These are phyloP conservation scores for Hypoxylon lenormandii DNA, from an alignment of 495 filamentous ascomycete genomes.

Conservation along the genomic window DNA sequence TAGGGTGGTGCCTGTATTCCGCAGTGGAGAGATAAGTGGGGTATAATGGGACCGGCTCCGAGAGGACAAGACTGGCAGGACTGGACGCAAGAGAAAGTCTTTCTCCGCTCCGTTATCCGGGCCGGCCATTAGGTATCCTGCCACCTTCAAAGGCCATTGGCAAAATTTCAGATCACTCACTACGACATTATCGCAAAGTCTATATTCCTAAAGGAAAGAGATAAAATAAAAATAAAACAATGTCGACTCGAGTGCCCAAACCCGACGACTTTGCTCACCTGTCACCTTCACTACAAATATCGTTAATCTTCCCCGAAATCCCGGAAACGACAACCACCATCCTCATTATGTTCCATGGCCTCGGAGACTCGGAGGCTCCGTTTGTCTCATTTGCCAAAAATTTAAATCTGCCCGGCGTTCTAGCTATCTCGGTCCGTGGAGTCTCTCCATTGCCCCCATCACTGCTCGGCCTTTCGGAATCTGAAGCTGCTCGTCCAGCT, in stretches of 20 bases:
- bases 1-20: too few species aligned
- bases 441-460: slow-evolving; percentile 78
- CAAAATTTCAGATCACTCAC: too few species aligned
- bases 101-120: too few species aligned
- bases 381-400: slow-evolving; percentile 79
- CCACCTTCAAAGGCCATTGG: too few species aligned
- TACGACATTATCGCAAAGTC: too few species aligned
- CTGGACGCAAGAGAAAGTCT: too few species aligned
- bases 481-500: slow-evolving; percentile 19
- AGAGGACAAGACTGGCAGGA: too few species aligned
- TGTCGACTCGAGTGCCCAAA: slow-evolving; percentile 57
- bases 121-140: too few species aligned
- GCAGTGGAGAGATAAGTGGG: too few species aligned
- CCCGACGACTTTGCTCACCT: slow-evolving; percentile 53
- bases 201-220: too few species aligned
- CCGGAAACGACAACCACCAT: slow-evolving; percentile 72
- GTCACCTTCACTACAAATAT: slow-evolving; percentile 44
- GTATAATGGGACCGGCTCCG: too few species aligned
- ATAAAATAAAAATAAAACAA: too few species aligned
- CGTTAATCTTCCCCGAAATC: slow-evolving; percentile 54
- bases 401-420: slow-evolving; percentile 83
- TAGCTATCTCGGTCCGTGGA: slow-evolving; percentile 78
- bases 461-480: slow-evolving; percentile 64
- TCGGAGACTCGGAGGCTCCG: slow-evolving; percentile 78
- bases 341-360: slow-evolving; percentile 88